These are phyloP conservation scores for Botryotinia globosa DNA, from an alignment of 2,329 filamentous ascomycete species.

Conservation along the genomic window DNA sequence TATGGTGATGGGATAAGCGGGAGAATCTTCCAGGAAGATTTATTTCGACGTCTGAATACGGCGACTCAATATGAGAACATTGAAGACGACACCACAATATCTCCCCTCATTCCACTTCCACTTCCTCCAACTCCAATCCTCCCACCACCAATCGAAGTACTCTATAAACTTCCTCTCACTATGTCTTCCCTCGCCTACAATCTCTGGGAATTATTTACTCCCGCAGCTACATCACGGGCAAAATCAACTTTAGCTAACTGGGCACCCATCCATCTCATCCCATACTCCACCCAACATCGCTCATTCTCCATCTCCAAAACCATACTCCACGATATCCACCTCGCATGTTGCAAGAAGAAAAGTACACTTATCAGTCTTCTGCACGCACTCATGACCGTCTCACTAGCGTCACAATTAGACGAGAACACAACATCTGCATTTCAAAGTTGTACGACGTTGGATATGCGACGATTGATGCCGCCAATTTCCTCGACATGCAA, in stretches of 20 bases:
- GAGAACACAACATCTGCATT: neutral
- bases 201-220: neutral
- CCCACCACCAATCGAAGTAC: neutral
- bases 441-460: neutral
- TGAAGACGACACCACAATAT: neutral
- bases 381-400: neutral
- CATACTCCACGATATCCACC: neutral
- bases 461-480: neutral
- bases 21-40: neutral
- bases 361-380: neutral
- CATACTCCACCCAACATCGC: neutral
- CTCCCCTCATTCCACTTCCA: neutral
- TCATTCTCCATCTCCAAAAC: neutral
- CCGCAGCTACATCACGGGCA: neutral
- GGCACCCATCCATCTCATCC: neutral
- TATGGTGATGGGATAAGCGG: neutral
- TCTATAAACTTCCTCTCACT: neutral
- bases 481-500: neutral
- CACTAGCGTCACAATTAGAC: neutral
- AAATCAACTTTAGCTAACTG: neutral
- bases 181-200: neutral
- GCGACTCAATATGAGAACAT: accelerated
- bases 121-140: neutral
- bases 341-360: neutral
- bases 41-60: neutral